These are phyloP conservation scores for Penium margaritaceum DNA, from an alignment of 139 green algal genomes.

Conservation along the genomic window DNA sequence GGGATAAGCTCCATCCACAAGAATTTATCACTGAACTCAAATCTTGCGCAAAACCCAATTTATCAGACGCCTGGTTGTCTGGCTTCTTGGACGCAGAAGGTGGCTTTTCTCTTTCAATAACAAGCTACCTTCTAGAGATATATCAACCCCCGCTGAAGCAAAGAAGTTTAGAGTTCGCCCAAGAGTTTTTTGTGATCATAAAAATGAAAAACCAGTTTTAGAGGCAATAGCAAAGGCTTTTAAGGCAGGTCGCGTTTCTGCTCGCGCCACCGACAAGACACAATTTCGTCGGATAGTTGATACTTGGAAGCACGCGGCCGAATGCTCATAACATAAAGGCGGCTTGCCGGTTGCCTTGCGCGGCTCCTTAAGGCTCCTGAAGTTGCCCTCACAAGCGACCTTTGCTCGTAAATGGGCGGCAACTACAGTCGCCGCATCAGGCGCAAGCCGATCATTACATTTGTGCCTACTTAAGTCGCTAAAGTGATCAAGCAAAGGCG, in stretches of 20 bases:
- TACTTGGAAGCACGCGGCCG: background rate
- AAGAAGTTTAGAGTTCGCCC: too few relatives aligned
- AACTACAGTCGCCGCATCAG: too few relatives aligned
- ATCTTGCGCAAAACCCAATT: background rate
- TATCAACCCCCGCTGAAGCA: too few relatives aligned
- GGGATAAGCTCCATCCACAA: background rate
- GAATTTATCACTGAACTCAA: background rate
- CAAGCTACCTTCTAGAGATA: background rate
- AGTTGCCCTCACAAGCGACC: too few relatives aligned
- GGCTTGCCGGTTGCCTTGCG: too few relatives aligned
- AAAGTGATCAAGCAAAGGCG: too few relatives aligned
- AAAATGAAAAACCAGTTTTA: background rate
- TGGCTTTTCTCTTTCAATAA: background rate
- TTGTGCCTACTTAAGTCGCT: too few relatives aligned
- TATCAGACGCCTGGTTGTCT: background rate
- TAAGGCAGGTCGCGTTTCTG: background rate
- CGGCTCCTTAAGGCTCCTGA: too few relatives aligned
- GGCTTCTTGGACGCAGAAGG: background rate
- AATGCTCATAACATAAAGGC: too few relatives aligned
- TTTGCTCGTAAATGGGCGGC: too few relatives aligned
- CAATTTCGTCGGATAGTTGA: background rate
- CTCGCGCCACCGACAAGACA: background rate
- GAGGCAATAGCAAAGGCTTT: background rate
- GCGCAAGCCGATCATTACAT: too few relatives aligned
- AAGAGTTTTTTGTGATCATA: slow-evolving; percentile 1